Conservation (phyloP, 2,329 filamentous ascomycete species). For the Aspergillus ibericus region DNA sequence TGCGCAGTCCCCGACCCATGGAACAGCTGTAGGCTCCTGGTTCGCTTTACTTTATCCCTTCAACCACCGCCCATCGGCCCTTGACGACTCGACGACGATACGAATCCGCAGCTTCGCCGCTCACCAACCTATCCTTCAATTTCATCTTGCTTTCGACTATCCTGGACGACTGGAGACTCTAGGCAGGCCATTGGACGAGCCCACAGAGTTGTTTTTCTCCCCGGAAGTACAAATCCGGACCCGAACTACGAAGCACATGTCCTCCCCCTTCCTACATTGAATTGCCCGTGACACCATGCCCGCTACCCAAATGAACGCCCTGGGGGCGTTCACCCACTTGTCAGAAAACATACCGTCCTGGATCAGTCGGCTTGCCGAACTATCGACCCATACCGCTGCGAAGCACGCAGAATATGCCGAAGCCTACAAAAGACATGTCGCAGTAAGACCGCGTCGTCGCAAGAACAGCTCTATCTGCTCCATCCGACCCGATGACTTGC, state of each 20-base stretch:
- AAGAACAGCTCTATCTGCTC: slow-evolving; percentile 47
- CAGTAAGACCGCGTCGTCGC: slow-evolving; percentile 33
- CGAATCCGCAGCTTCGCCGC: slow-evolving; percentile 3
- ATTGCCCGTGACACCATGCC: slow-evolving; percentile 6
- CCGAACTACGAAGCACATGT: slow-evolving; percentile 1
- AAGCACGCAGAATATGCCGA: slow-evolving; percentile 46
- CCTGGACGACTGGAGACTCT: not conserved
- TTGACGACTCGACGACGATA: slow-evolving; percentile 17
- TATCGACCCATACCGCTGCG: slow-evolving; percentile 41
- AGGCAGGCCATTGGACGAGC: not conserved
- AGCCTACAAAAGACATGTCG: slow-evolving; percentile 40
- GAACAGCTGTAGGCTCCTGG: slow-evolving; percentile 13
- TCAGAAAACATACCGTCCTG: slow-evolving; percentile 47
- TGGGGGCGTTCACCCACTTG: slow-evolving; percentile 47
- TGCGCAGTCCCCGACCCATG: slow-evolving; percentile 12
- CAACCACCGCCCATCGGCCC: not conserved
- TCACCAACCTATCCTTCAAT: not conserved
- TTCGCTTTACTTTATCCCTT: not conserved
- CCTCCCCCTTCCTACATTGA: not conserved
- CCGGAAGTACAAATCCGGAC: slow-evolving; percentile 2
- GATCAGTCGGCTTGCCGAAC: slow-evolving; percentile 44
- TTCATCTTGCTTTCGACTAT: not conserved
- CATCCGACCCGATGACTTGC: slow-evolving; percentile 35
- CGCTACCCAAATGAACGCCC: slow-evolving; percentile 39
- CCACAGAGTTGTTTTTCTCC: not conserved